Evolutionary conservation across 108 stramenopile genomes (phyloP).

Genomic region (Nitzschia sp.): DNA sequence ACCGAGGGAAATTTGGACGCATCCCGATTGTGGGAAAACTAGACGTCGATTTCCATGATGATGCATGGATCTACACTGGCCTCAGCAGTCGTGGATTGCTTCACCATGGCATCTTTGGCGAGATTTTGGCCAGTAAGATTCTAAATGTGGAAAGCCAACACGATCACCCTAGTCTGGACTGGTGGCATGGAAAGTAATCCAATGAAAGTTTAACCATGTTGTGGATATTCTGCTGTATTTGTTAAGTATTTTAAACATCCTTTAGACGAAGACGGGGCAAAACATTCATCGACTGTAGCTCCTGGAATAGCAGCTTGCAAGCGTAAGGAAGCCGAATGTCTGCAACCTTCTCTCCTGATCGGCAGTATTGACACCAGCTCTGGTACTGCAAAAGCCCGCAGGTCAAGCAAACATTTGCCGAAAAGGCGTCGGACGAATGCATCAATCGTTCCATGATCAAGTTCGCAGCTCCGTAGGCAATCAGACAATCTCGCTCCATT

Average conservation of each 20-base stretch:
- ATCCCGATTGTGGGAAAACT: conserved; percentile 74
- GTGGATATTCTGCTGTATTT: not conserved
- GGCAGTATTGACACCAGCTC: conserved; percentile 97
- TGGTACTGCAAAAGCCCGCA: conserved; percentile 95
- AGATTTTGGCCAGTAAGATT: conserved; percentile 54
- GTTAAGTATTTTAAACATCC: conserved; percentile 50
- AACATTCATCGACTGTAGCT: conserved; percentile 97
- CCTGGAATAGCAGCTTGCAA: conserved; percentile 98
- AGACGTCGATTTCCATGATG: conserved; percentile 24
- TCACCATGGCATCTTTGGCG: conserved; percentile 78
- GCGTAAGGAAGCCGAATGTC: conserved; percentile 97
- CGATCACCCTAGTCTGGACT: conserved; percentile 8
- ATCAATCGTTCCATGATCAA: conserved; percentile 99
- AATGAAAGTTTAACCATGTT: not conserved
- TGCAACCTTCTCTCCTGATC: conserved; percentile 89
- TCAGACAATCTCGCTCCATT: conserved; percentile 98
- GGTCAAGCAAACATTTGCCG: conserved; percentile 94
- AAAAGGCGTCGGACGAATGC: conserved; percentile 98
- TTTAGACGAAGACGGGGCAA: conserved; percentile 78
- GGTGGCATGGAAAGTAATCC: conserved; percentile 23
- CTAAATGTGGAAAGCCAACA: conserved; percentile 34
- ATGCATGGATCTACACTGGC: conserved; percentile 80
- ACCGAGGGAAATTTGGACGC: conserved; percentile 69
- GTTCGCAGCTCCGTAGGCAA: conserved; percentile 99
- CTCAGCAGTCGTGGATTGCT: conserved; percentile 80